These are phyloP conservation scores for Coemansia sp. DNA, from an alignment of 371 early-diverging fungal species.

Conservation along the genomic window DNA sequence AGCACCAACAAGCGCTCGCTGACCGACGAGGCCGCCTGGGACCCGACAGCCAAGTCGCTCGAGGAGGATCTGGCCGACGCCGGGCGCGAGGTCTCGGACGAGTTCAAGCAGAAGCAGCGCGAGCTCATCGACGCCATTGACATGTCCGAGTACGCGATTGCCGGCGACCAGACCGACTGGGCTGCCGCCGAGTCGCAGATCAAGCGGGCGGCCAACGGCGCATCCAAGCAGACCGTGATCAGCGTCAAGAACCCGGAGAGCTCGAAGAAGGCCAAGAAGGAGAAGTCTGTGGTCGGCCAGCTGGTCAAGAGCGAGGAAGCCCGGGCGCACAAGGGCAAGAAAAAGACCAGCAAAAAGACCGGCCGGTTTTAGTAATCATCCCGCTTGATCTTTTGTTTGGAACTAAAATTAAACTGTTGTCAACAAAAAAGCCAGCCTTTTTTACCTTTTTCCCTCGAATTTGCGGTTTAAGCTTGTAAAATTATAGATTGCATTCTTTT, in stretches of 20 bases:
- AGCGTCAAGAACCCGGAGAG: constrained; percentile 74
- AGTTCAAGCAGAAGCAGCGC: constrained; percentile 72
- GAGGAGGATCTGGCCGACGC: constrained; percentile 82
- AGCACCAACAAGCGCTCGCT: constrained; percentile 67
- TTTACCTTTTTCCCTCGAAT: neutral
- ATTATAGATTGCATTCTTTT: too few species aligned
- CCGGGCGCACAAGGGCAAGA: constrained; percentile 15
- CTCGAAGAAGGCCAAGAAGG: constrained; percentile 60
- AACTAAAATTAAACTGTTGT: too few species aligned
- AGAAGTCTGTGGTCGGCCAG: constrained; percentile 25
- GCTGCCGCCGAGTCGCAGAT: constrained; percentile 61
- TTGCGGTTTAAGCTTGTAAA: too few species aligned
- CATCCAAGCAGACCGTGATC: constrained; percentile 62
- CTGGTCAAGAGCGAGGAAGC: constrained; percentile 34
- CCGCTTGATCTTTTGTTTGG: too few species aligned
- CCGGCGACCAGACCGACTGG: constrained; percentile 74
- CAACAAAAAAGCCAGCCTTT: neutral
- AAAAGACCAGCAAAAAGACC: constrained; percentile 46
- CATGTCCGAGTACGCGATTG: constrained; percentile 72
- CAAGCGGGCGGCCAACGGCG: constrained; percentile 49
- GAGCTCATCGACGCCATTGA: constrained; percentile 83
- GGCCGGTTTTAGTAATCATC: constrained; percentile 25
- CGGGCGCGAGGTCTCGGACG: constrained; percentile 59
- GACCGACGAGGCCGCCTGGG: constrained; percentile 78
- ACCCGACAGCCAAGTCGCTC: constrained; percentile 66